A percentile compares a stretch with the other conserved stretches of the same genome.
phyloP scores from a whole-genome alignment of 257 asterid genomes.

The Vinca minor region DNA sequence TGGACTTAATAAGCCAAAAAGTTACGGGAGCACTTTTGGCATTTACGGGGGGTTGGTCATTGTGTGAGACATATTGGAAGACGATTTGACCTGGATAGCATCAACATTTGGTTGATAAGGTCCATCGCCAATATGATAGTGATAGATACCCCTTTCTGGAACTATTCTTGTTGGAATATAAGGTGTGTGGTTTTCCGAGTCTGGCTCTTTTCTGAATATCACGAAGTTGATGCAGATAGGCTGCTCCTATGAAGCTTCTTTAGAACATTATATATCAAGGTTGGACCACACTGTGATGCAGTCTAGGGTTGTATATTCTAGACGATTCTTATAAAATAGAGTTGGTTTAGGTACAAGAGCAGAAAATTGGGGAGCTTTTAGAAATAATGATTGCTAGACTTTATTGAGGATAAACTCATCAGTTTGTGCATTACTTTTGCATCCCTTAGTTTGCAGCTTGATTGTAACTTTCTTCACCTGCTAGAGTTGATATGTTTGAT shows the following conservation, averaged over 20 bases:
- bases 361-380: neutral
- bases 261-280: too few species aligned
- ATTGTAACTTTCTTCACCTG: neutral
- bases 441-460: neutral
- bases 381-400: neutral
- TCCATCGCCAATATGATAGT: neutral
- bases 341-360: neutral
- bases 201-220: neutral
- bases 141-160: neutral
- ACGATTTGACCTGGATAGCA: neutral
- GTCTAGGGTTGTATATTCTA: neutral
- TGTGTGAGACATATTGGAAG: neutral
- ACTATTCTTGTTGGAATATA: neutral
- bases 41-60: neutral
- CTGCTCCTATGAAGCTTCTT: too few species aligned
- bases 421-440: neutral
- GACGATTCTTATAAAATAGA: neutral
- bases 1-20: neutral
- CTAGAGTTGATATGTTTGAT: neutral
- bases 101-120: too few species aligned
- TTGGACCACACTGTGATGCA: neutral
- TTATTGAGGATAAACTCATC: neutral
- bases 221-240: neutral
- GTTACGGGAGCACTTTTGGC: neutral
- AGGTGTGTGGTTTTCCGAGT: neutral